Base-by-base conservation (phyloP, 805 yeast genomes). In the Teunomyces panamensis region DNA sequence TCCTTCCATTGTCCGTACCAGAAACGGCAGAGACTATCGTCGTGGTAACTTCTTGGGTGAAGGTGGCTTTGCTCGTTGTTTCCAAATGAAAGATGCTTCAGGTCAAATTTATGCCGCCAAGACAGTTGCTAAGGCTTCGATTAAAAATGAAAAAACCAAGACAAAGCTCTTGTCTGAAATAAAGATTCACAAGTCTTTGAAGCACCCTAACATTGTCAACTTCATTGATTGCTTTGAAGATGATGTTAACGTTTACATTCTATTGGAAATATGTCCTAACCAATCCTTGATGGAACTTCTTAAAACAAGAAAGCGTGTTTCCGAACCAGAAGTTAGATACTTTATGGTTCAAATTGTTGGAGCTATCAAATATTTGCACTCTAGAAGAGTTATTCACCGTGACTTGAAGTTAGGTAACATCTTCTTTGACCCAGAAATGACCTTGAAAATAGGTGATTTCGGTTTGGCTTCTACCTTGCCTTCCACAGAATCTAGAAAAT, bases 41-140 rank as follows among this genome's bases (percentile, higher is more conserved):
- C 80, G 98, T 63, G 98, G 98, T 1, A 77, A 77, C 50, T 91
- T 90, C 59, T 74, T 94, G 30, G 99, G 99, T 32, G 98, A 92
- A 71, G 99, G 99, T 51, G 99, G 99, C 0, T 94, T 94, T 74
- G 99, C 99, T 13, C 82, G 98, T 62, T 94, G 99, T 64, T 94
- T 94, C 71, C 97, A 94, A 66, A 94, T 94, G 77, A 89, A 87
- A 63, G 96, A 91, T 68, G 86, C 89, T 51, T 74, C 80, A 54
- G 98, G 98, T 30, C 81, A 82, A 60, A 79, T 88, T 1, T 94
- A 77, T 67, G 99, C 99, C 14, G 99, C 99, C 29, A 94, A 94
- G 63, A 95, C 99, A 0, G 96, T 94, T 32, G 99, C 99, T 46
- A 94, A 94, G 68, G 91, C 91, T 0, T 90, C 97, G 9, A 85